These are phyloP conservation scores for Lignosus rhinocerotis DNA, from an alignment of 1,284 basidiomycete genomes.

Conservation along the genomic window DNA sequence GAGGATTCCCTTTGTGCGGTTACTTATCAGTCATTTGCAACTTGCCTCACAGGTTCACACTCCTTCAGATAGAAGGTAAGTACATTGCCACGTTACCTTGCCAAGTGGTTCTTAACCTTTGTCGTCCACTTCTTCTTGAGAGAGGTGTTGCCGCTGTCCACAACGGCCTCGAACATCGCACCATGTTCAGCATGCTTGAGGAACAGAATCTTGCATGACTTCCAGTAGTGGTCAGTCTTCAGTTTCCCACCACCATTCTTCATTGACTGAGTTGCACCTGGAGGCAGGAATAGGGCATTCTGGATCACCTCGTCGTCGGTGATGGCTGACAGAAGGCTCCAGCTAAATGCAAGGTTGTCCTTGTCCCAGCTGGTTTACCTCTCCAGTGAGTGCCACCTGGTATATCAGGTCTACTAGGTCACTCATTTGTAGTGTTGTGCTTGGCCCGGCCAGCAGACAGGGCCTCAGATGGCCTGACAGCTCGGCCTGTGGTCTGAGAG, in stretches of 20 bases:
- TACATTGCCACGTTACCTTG: too few relatives aligned
- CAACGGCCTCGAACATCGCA: neutral
- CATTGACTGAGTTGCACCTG: constrained; percentile 14
- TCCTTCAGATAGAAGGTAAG: too few relatives aligned
- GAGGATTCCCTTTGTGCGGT: too few relatives aligned
- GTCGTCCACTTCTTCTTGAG: neutral
- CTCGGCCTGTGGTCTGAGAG: too few relatives aligned
- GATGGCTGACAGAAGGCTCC: neutral
- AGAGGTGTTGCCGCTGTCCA: neutral
- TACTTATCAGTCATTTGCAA: too few relatives aligned
- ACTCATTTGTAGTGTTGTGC: too few relatives aligned
- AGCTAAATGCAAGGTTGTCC: neutral
- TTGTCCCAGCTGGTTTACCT: too few relatives aligned
- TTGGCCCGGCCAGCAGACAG: too few relatives aligned
- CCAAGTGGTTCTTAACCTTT: neutral
- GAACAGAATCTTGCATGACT: neutral
- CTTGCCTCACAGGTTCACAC: too few relatives aligned
- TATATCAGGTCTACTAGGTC: too few relatives aligned
- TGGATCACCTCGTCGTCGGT: constrained; percentile 15
- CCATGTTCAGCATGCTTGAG: neutral
- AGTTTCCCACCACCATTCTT: neutral
- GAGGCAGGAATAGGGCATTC: constrained; percentile 18
- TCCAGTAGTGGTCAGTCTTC: neutral
- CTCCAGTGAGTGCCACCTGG: too few relatives aligned
- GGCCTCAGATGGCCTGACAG: too few relatives aligned